These are phyloP conservation scores for Candida dubliniensis DNA, from an alignment of 1,139 yeast species.

Conservation along the genomic window DNA sequence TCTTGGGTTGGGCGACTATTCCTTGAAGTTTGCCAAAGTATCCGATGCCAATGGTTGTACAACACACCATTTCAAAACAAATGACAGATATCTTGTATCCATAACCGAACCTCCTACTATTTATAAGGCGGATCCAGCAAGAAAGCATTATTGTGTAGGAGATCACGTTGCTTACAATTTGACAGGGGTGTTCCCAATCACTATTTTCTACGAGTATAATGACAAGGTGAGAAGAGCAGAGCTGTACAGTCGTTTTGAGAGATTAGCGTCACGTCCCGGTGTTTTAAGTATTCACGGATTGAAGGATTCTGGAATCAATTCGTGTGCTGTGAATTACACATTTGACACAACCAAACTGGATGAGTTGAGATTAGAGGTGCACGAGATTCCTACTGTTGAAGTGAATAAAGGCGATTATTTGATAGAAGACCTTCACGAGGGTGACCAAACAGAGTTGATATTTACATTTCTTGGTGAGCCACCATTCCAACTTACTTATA, in stretches of 20 bases:
- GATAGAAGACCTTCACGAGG: slow-evolving; percentile 84
- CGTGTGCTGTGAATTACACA: slow-evolving; percentile 66
- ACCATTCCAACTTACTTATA: slow-evolving; percentile 63
- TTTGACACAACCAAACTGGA: slow-evolving; percentile 33
- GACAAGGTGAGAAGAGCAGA: slow-evolving; percentile 59
- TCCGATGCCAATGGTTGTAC: slow-evolving; percentile 73
- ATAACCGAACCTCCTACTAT: slow-evolving; percentile 80
- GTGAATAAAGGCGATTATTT: slow-evolving; percentile 74
- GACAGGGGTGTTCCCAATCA: slow-evolving; percentile 79
- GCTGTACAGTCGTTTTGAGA: slow-evolving; percentile 53
- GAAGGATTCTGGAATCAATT: slow-evolving; percentile 69
- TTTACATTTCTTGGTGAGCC: slow-evolving; percentile 72
- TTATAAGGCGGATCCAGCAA: slow-evolving; percentile 32
- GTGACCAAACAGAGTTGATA: slow-evolving; percentile 73
- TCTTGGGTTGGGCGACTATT: slow-evolving; percentile 49
- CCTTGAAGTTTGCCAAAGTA: slow-evolving; percentile 56
- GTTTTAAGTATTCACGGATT: slow-evolving; percentile 63
- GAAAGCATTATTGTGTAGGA: slow-evolving; percentile 78
- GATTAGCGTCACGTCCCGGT: slow-evolving; percentile 85
- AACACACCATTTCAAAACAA: slow-evolving; percentile 38
- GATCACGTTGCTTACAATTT: slow-evolving; percentile 78
- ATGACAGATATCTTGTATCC: slow-evolving; percentile 44
- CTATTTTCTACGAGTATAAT: slow-evolving; percentile 71
- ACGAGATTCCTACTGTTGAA: slow-evolving; percentile 89
- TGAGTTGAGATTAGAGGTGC: slow-evolving; percentile 55